These are phyloP conservation scores for Prosopis cineraria DNA, from an alignment of 306 rosid species.

Conservation along the genomic window DNA sequence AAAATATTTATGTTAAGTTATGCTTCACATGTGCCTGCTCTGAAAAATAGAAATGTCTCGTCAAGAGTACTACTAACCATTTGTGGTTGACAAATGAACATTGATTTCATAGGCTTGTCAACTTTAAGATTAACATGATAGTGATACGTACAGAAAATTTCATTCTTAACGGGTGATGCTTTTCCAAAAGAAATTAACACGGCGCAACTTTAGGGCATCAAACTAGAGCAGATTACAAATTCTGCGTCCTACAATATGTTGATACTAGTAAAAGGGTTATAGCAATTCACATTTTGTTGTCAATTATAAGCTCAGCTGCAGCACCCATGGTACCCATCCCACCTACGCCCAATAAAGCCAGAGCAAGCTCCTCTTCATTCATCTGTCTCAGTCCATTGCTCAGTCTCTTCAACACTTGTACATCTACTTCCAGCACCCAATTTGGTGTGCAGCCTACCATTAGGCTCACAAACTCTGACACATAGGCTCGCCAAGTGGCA, in stretches of 20 bases:
- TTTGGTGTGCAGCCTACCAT: constrained; percentile 75
- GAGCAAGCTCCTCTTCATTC: constrained; percentile 86
- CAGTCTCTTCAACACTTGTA: constrained; percentile 67
- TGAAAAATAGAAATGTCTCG: neutral
- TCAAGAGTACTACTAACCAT: neutral
- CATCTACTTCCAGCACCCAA: constrained; percentile 87
- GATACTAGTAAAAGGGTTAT: neutral
- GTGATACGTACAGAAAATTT: neutral
- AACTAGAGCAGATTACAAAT: neutral
- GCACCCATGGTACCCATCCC: constrained; percentile 82
- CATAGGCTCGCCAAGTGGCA: constrained; percentile 86
- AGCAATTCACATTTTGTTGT: constrained; percentile 37
- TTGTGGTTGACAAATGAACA: neutral
- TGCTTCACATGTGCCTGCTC: neutral
- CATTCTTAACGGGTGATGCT: neutral
- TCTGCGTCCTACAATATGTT: neutral
- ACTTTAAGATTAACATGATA: neutral
- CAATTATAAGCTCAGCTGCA: constrained; percentile 81
- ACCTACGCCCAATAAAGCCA: constrained; percentile 66
- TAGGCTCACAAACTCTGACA: constrained; percentile 70
- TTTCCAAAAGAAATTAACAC: neutral
- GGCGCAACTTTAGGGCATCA: neutral
- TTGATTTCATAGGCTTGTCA: neutral
- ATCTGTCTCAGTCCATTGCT: constrained; percentile 76
- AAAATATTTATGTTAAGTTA: too few species aligned